Evolutionary conservation across 2,329 filamentous ascomycete species (phyloP).

Genomic region (Aulographum hederae): DNA sequence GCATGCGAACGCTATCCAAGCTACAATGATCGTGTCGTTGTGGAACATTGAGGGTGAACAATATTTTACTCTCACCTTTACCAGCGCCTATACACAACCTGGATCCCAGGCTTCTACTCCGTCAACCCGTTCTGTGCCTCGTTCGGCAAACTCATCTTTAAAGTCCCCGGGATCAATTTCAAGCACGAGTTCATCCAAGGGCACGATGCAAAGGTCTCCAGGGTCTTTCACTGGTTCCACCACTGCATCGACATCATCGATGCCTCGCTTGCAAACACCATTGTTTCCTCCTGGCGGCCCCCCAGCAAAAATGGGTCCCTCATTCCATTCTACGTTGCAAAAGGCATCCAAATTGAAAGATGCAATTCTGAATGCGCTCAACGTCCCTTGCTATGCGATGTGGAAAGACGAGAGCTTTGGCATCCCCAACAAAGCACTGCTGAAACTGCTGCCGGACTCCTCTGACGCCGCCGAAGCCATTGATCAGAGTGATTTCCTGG

Average conservation of each 20-base stretch:
- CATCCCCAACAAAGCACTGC: conserved; percentile 50
- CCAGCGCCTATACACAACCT: conserved; percentile 26
- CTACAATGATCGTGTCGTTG: conserved; percentile 60
- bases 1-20: conserved; percentile 28
- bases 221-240: conserved; percentile 14
- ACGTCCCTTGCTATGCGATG: conserved; percentile 59
- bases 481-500: conserved; percentile 32
- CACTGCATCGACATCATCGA: conserved; percentile 21
- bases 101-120: conserved; percentile 7
- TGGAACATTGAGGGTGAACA: conserved; percentile 51
- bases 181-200: conserved; percentile 18
- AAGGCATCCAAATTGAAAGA: conserved; percentile 63
- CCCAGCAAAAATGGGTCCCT: conserved; percentile 36
- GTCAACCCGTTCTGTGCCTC: conserved; percentile 23
- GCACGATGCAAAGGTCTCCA: conserved; percentile 10
- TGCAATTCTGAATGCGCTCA: conserved; percentile 55
- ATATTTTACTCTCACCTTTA: conserved; percentile 62
- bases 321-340: conserved; percentile 46
- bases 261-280: conserved; percentile 37
- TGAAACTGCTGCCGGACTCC: conserved; percentile 19
- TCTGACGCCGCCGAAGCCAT: conserved; percentile 16
- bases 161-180: conserved; percentile 18
- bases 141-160: conserved; percentile 18
- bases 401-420: conserved; percentile 64
- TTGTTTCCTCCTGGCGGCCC: conserved; percentile 51